A percentile compares a stretch with the other conserved stretches of the same genome.
phyloP scores from a whole-genome alignment of 2,329 filamentous ascomycete species.

The Knufia fluminis region DNA sequence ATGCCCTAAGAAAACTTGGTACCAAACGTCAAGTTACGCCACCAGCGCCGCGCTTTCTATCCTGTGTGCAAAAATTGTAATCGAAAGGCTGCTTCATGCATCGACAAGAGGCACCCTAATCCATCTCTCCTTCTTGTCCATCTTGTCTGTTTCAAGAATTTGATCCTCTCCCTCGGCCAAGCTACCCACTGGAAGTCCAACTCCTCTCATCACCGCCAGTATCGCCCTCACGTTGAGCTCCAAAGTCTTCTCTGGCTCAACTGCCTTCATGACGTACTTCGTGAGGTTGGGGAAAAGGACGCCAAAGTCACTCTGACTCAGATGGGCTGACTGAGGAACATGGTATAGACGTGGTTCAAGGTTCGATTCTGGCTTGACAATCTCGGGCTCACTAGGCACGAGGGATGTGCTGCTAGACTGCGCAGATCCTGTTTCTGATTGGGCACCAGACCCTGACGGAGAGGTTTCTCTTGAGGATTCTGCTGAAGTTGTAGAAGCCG shows the following conservation, averaged over 20 bases:
- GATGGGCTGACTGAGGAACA: slow-evolving; percentile 62
- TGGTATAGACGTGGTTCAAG: slow-evolving; percentile 61
- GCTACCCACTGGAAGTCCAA: slow-evolving; percentile 13
- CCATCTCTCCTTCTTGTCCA: slow-evolving; percentile 4
- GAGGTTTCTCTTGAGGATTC: neutral
- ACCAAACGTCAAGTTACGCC: neutral
- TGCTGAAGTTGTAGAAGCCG: neutral
- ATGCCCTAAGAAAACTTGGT: too few relatives aligned
- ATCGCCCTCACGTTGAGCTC: slow-evolving; percentile 27
- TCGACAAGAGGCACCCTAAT: slow-evolving; percentile 1
- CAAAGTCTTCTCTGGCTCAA: slow-evolving; percentile 26
- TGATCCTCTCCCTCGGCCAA: slow-evolving; percentile 3
- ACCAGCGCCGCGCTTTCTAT: neutral
- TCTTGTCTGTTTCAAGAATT: neutral
- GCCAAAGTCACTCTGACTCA: slow-evolving; percentile 77
- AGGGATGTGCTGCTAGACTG: slow-evolving; percentile 12
- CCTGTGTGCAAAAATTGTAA: neutral
- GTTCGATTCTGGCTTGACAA: slow-evolving; percentile 22
- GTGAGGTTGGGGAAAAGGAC: slow-evolving; percentile 65
- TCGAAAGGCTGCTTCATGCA: neutral
- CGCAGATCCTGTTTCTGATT: slow-evolving; percentile 2
- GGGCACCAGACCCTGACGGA: neutral
- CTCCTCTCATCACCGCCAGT: slow-evolving; percentile 21
- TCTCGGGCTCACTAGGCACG: slow-evolving; percentile 9
- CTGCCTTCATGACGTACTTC: slow-evolving; percentile 41